A percentile compares a stretch with the other conserved stretches of the same genome.
Conservation (phyloP, 2,329 filamentous ascomycete species). For the Fusarium veterinarium region DNA sequence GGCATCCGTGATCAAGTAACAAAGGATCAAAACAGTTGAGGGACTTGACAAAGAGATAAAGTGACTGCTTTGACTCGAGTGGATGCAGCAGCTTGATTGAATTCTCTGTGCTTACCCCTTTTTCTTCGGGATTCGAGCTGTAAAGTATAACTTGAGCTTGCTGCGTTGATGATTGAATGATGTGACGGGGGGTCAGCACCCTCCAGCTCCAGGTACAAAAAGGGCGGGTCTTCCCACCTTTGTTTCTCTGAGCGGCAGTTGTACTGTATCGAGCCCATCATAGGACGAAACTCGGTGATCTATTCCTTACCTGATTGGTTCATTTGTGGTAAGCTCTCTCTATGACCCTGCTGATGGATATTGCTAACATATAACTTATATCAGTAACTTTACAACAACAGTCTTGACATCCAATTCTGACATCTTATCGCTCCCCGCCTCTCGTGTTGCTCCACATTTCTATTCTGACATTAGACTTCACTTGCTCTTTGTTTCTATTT, state of each 20-base stretch:
- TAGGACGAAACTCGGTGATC: conserved; percentile 33
- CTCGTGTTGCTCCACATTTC: conserved; percentile 29
- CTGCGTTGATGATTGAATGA: conserved; percentile 32
- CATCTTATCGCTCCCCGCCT: conserved; percentile 8
- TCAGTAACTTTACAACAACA: neutral
- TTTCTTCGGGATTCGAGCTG: neutral
- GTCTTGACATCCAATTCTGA: neutral
- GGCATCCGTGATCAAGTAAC: conserved; percentile 1
- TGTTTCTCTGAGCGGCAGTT: conserved; percentile 39
- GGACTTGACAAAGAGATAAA: conserved; percentile 4
- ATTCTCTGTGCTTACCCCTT: neutral
- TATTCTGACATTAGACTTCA: conserved; percentile 6
- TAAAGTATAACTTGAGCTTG: neutral
- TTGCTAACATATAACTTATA: neutral
- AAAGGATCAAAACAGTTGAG: neutral
- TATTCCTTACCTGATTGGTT: conserved; percentile 25
- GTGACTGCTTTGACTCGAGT: neutral
- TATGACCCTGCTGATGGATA: neutral
- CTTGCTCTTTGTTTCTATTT: neutral
- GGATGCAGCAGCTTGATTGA: neutral
- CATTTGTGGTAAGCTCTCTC: conserved; percentile 23
- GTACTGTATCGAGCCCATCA: conserved; percentile 31
- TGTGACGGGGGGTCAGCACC: conserved; percentile 24
- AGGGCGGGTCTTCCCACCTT: conserved; percentile 47
- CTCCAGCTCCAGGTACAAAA: conserved; percentile 45